A percentile compares a stretch with the other conserved stretches of the same genome.
These are phyloP conservation scores for Lentinula boryana DNA, from an alignment of 768 basidiomycete genomes.

Conservation along the genomic window DNA sequence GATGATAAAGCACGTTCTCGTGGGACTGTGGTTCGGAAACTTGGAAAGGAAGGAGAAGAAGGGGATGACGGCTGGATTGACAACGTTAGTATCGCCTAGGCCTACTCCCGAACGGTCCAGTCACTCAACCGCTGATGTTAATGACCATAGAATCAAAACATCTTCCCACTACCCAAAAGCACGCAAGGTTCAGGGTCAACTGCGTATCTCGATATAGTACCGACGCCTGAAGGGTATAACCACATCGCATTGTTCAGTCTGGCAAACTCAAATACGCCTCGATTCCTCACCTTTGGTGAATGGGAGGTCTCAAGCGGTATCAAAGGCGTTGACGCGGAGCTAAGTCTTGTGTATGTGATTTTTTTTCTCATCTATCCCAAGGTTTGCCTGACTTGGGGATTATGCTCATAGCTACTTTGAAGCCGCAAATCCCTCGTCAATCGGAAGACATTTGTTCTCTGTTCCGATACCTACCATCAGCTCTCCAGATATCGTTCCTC, in stretches of 20 bases:
- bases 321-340: conserved; percentile 60
- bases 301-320: conserved; percentile 77
- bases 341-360: conserved; percentile 62
- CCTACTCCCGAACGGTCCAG: not conserved
- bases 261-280: conserved; percentile 59
- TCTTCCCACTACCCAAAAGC: conserved; percentile 47
- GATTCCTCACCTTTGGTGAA: conserved; percentile 78
- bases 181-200: conserved; percentile 35
- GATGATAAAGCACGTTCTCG: conserved; percentile 21
- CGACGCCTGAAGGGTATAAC: conserved; percentile 75
- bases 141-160: conserved; percentile 48
- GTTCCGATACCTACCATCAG: conserved; percentile 57
- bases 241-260: conserved; percentile 92
- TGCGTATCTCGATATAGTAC: conserved; percentile 90
- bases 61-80: conserved; percentile 96
- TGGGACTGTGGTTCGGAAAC: conserved; percentile 62
- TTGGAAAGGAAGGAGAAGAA: conserved; percentile 81
- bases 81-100: conserved; percentile 40
- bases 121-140: conserved; percentile 7
- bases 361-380: not conserved
- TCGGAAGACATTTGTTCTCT: conserved; percentile 80
- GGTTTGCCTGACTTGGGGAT: conserved; percentile 8
- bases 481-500: conserved; percentile 27
- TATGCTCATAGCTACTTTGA: conserved; percentile 67
- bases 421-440: conserved; percentile 78